Evolutionary conservation across 2,329 filamentous ascomycete species (phyloP).

Genomic region (Talaromyces verruculosus): DNA sequence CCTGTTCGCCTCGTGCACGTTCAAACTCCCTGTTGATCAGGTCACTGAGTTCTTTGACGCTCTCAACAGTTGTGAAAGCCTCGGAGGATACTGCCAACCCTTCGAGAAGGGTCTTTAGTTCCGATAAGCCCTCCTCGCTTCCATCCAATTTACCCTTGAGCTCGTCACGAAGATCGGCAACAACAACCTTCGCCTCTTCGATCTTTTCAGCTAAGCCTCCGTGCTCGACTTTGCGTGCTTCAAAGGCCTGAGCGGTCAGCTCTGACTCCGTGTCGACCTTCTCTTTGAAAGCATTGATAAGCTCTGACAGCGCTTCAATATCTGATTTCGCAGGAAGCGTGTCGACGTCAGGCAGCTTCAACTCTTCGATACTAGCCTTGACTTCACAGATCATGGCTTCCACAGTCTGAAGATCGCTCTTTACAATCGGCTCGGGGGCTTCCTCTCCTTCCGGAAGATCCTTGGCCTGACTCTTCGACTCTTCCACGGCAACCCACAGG

Average conservation of each 20-base stretch:
- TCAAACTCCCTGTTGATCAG: constrained; percentile 85
- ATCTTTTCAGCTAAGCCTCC: constrained; percentile 75
- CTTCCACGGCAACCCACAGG: constrained; percentile 72
- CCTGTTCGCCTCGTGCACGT: constrained; percentile 75
- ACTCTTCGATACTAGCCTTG: constrained; percentile 72
- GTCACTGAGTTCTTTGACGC: constrained; percentile 69
- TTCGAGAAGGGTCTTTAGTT: constrained; percentile 61
- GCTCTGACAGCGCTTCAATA: constrained; percentile 65
- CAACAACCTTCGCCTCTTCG: constrained; percentile 70
- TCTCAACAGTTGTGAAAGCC: constrained; percentile 52
- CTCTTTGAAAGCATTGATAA: constrained; percentile 67
- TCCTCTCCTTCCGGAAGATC: constrained; percentile 46
- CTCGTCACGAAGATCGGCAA: constrained; percentile 75
- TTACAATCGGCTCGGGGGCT: constrained; percentile 65
- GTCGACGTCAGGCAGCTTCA: constrained; percentile 69
- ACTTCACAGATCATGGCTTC: constrained; percentile 81
- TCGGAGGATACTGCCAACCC: constrained; percentile 63
- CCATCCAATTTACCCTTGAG: constrained; percentile 75
- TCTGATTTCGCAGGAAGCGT: constrained; percentile 75
- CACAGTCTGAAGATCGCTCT: constrained; percentile 78
- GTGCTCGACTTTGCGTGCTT: constrained; percentile 81
- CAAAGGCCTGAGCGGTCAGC: constrained; percentile 73
- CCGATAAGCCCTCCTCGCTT: constrained; percentile 65
- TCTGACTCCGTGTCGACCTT: constrained; percentile 67
- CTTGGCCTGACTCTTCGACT: constrained; percentile 54